Evolutionary conservation across 305 asterid species (phyloP).

Genomic region (Ilex paraguariensis): DNA sequence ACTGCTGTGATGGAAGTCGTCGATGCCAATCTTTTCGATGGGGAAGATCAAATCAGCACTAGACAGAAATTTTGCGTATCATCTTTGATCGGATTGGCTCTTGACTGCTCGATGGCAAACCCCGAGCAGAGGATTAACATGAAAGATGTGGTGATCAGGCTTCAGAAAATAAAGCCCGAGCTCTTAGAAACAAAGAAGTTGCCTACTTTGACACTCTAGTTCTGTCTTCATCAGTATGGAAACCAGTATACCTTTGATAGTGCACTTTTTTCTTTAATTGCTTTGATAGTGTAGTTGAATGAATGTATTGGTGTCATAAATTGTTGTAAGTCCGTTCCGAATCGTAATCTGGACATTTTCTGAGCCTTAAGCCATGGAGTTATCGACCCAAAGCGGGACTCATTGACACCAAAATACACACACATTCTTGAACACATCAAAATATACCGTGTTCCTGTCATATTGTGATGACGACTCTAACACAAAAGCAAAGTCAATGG

Average conservation of each 20-base stretch:
- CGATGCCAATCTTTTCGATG: constrained; percentile 11
- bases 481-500: constrained; percentile 6
- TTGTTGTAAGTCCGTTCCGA: too few species aligned
- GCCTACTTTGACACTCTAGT: constrained; percentile 22
- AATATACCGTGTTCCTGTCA: too few species aligned
- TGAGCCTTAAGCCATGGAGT: too few species aligned
- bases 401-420: too few species aligned
- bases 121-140: constrained; percentile 26
- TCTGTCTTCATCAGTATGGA: constrained; percentile 17
- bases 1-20: constrained; percentile 13
- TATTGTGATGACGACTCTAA: too few species aligned
- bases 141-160: constrained; percentile 22
- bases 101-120: constrained; percentile 28
- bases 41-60: constrained; percentile 1
- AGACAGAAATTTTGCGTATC: constrained; percentile 4
- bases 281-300: too few species aligned
- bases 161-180: constrained; percentile 14
- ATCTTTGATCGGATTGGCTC: constrained; percentile 21
- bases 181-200: constrained; percentile 15
- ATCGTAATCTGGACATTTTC: too few species aligned
- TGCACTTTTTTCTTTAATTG: not conserved
- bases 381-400: too few species aligned
- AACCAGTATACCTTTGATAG: not conserved
- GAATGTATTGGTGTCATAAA: too few species aligned
- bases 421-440: too few species aligned